Percentiles rank a stretch among this genome's conserved stretches.
Evolutionary conservation across 2,329 filamentous ascomycete species (phyloP).

Genomic region (Monilinia fructicola): DNA sequence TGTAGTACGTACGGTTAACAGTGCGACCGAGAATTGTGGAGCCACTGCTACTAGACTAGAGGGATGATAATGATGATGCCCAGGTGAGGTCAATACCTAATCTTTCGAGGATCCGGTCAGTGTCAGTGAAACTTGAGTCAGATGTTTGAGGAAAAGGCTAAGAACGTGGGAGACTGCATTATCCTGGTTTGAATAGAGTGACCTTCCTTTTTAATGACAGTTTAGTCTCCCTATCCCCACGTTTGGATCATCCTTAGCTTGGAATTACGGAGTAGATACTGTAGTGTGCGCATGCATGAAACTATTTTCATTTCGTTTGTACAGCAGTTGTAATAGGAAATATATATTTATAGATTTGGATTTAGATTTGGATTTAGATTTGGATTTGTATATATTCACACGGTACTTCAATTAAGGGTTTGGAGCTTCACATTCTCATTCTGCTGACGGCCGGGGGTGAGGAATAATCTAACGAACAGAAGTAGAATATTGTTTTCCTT

Average conservation of each 20-base stretch:
- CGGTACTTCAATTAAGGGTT: background rate
- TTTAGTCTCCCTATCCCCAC: constrained; percentile 7
- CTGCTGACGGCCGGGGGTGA: background rate
- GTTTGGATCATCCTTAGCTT: background rate
- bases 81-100: background rate
- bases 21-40: background rate
- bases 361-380: too few relatives aligned
- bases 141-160: background rate
- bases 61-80: constrained; percentile 1
- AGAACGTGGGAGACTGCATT: background rate
- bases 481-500: background rate
- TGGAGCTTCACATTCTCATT: background rate
- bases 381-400: background rate
- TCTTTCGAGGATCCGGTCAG: constrained; percentile 3
- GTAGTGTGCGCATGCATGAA: too few relatives aligned
- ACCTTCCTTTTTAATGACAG: background rate
- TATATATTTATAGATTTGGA: background rate
- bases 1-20: constrained; percentile 3
- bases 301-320: background rate
- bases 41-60: constrained; percentile 6
- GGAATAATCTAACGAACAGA: background rate
- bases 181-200: background rate
- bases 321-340: background rate
- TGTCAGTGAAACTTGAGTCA: constrained; percentile 5
- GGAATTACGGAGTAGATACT: background rate